Conservation (phyloP, 1,139 yeast species). For the Spathaspora sp. region DNA sequence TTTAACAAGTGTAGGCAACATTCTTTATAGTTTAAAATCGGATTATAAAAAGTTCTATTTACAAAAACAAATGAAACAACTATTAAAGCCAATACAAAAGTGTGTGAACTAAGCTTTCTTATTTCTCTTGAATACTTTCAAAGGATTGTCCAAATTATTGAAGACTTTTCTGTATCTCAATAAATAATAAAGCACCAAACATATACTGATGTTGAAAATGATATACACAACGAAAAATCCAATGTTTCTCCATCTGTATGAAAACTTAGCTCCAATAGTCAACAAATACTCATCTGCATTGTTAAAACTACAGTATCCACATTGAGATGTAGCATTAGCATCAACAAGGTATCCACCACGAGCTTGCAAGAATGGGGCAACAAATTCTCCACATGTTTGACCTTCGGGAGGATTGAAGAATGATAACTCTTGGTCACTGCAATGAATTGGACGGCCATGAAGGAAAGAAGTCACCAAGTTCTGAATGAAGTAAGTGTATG, state of each 20-base stretch:
- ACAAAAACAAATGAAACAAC: background rate
- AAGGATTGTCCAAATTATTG: constrained; percentile 5
- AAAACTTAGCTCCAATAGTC: constrained; percentile 42
- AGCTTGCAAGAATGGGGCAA: constrained; percentile 23
- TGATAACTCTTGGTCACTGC: constrained; percentile 51
- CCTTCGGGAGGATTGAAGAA: constrained; percentile 58
- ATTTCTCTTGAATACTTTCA: constrained; percentile 8
- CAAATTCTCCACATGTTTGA: constrained; percentile 57
- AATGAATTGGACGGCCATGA: constrained; percentile 55
- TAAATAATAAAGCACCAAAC: constrained; percentile 22
- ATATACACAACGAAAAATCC: constrained; percentile 61
- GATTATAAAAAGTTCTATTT: background rate
- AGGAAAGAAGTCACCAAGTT: constrained; percentile 53
- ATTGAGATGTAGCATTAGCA: constrained; percentile 50
- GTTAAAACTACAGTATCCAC: constrained; percentile 58
- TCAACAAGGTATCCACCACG: constrained; percentile 54
- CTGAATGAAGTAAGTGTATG: constrained; percentile 66
- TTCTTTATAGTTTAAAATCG: too few species aligned
- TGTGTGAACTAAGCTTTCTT: constrained; percentile 1
- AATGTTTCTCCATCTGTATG: constrained; percentile 62
- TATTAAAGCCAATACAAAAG: background rate
- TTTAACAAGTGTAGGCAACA: too few species aligned
- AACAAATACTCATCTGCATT: constrained; percentile 55
- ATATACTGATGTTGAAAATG: constrained; percentile 44
- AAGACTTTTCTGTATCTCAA: constrained; percentile 17